Percentiles rank a stretch among this genome's conserved stretches.
These are phyloP conservation scores for Phialocephala subalpina DNA, from an alignment of 2,329 filamentous ascomycete species.

Conservation along the genomic window DNA sequence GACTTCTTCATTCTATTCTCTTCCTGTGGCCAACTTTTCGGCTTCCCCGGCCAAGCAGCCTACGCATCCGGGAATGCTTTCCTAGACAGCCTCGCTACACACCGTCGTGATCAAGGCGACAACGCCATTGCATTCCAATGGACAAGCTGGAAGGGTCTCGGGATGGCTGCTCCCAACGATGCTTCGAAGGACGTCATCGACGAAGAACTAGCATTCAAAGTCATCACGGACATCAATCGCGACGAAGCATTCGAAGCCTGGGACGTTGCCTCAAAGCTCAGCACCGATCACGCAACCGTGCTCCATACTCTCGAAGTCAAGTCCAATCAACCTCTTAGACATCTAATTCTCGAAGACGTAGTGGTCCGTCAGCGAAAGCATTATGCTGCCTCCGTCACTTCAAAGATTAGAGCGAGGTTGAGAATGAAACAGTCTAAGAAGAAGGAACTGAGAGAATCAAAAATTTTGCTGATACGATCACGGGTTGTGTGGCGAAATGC, in stretches of 20 bases:
- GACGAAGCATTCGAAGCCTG: conserved; percentile 54
- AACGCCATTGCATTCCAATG: conserved; percentile 52
- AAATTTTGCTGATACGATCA: conserved; percentile 44
- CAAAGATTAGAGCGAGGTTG: background rate
- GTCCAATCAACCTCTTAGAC: background rate
- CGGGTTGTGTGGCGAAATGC: conserved; percentile 40
- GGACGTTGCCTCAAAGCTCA: conserved; percentile 46
- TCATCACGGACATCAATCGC: conserved; percentile 51
- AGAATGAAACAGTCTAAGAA: background rate
- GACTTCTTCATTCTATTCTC: conserved; percentile 38
- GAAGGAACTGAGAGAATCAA: conserved; percentile 39
- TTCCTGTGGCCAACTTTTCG: conserved; percentile 41
- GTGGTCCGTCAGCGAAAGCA: background rate
- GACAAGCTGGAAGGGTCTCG: conserved; percentile 51
- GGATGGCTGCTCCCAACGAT: conserved; percentile 48
- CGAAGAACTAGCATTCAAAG: conserved; percentile 50
- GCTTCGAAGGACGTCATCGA: conserved; percentile 43
- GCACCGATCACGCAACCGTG: conserved; percentile 50
- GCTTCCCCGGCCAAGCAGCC: conserved; percentile 49
- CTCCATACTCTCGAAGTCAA: conserved; percentile 23
- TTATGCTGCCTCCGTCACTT: background rate
- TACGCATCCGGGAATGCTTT: conserved; percentile 55
- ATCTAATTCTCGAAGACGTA: conserved; percentile 10
- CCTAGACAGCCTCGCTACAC: conserved; percentile 44
- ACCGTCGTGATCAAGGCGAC: conserved; percentile 46